A percentile compares a stretch with the other conserved stretches of the same genome.
Conservation (phyloP, 176 grass and related monocot species). For the Miscanthus lutarioriparius region DNA sequence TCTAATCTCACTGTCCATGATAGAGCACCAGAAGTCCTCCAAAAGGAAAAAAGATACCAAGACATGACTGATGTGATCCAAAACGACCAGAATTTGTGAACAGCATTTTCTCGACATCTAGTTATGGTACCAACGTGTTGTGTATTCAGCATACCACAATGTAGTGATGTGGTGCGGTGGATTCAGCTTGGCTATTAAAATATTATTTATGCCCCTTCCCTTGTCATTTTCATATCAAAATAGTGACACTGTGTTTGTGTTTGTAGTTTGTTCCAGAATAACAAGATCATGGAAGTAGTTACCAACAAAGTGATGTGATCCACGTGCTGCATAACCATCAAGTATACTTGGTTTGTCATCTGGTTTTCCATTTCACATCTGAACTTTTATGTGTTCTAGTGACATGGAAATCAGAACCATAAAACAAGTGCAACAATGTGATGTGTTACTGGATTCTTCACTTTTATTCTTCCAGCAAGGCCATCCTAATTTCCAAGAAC, state of each 20-base stretch:
- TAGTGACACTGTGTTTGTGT: not conserved
- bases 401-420: slow-evolving; percentile 1
- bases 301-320: slow-evolving; percentile 22
- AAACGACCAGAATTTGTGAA: slow-evolving; percentile 30
- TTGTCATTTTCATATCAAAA: not conserved
- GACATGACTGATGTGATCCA: slow-evolving; percentile 9
- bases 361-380: not conserved
- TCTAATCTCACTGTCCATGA: not conserved
- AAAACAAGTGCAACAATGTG: slow-evolving; percentile 7
- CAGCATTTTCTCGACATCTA: slow-evolving; percentile 24
- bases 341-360: slow-evolving; percentile 17
- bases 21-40: not conserved
- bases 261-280: slow-evolving; percentile 5
- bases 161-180: not conserved
- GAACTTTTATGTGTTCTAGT: not conserved
- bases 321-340: not conserved
- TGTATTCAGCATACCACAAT: slow-evolving; percentile 23
- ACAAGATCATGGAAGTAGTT: not conserved
- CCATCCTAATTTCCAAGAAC: not conserved
- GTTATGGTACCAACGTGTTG: slow-evolving; percentile 37
- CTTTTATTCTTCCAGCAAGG: not conserved
- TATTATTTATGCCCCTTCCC: not conserved
- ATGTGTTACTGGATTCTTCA: not conserved
- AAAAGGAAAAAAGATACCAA: not conserved
- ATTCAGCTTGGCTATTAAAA: slow-evolving; percentile 4